Base-by-base conservation (phyloP, 805 yeast species). In the Kazachstania africana region DNA sequence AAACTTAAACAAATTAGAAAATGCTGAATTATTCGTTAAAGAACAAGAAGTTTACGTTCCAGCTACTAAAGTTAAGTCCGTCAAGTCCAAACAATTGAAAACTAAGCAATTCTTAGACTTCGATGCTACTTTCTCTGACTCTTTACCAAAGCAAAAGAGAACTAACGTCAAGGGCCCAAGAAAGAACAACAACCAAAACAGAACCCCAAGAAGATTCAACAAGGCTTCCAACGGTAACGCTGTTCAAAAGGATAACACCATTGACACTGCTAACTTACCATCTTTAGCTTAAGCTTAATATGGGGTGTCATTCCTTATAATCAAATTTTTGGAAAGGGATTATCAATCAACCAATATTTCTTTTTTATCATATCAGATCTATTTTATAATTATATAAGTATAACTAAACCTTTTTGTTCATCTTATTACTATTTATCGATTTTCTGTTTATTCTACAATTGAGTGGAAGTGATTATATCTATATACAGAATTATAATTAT, bases 61-160 rank as follows among this genome's bases (percentile, higher is more conserved):
- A 36, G 66, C 82, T 36, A 60, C 84, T 50, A 65, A 66, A 56
- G 58, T 65, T 57, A 84, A 84, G 77, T 70, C 70, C 60, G 50
- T 63, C 52, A 78, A 73, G 65, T 53, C 68, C 55, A 85, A 84
- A 73, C 68, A 76, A 43, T 70, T 66, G 60, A 87, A 87, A 75
- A 79, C 79, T 62, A 84, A 84, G 78, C 70, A 65, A 53, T 63
- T 67, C 57, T 67, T 85, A 55, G 88, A 82, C 44, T 66, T 82
- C 48, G 75, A 75, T 48, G 80, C 87, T 39, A 62, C 70, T 40
- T 79, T 78, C 57, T 66, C 78, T 47, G 85, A 76, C 50, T 66
- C 68, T 42, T 53, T 53, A 46, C 65, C 66, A 40, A 57, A 53
- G 37, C 20, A 24, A 15, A 46, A 48, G 38, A 45, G 32, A 42